These are phyloP conservation scores for Trametes meyenii DNA, from an alignment of 768 basidiomycete genomes.

Conservation along the genomic window DNA sequence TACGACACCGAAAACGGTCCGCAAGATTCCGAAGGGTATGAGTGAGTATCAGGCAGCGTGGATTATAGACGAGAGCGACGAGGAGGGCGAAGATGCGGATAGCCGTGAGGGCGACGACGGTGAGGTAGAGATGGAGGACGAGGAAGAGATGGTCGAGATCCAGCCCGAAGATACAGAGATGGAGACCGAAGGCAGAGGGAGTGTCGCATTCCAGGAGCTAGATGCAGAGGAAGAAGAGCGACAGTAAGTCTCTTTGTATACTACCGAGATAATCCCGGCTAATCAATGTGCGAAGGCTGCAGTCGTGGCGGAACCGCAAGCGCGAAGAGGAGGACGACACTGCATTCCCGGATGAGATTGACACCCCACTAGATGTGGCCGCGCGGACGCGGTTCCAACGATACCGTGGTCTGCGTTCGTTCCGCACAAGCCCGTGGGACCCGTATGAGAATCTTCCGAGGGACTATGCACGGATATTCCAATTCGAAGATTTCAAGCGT, in stretches of 20 bases:
- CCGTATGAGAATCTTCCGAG: constrained; percentile 93
- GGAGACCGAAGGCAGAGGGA: constrained; percentile 55
- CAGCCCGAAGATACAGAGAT: constrained; percentile 56
- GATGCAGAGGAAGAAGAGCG: constrained; percentile 82
- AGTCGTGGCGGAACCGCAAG: constrained; percentile 66
- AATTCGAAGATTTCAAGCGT: constrained; percentile 92
- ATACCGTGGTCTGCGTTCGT: constrained; percentile 87
- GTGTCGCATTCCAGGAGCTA: constrained; percentile 72
- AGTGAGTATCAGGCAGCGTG: constrained; percentile 97
- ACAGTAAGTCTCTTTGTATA: constrained; percentile 62
- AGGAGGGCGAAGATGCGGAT: constrained; percentile 42
- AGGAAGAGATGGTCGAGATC: constrained; percentile 65
- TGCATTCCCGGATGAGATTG: constrained; percentile 94
- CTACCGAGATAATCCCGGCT: neutral
- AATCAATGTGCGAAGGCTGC: constrained; percentile 48
- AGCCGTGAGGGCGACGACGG: constrained; percentile 36
- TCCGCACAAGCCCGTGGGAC: constrained; percentile 97
- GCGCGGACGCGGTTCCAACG: constrained; percentile 87
- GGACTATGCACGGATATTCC: constrained; percentile 95
- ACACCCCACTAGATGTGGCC: constrained; percentile 85
- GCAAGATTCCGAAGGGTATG: constrained; percentile 90
- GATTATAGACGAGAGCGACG: constrained; percentile 82
- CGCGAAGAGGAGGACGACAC: constrained; percentile 81
- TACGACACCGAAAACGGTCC: constrained; percentile 80
- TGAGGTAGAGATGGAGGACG: constrained; percentile 47